Conservation (phyloP, 1,284 basidiomycete genomes). For the Cryptococcus depauperatus region DNA sequence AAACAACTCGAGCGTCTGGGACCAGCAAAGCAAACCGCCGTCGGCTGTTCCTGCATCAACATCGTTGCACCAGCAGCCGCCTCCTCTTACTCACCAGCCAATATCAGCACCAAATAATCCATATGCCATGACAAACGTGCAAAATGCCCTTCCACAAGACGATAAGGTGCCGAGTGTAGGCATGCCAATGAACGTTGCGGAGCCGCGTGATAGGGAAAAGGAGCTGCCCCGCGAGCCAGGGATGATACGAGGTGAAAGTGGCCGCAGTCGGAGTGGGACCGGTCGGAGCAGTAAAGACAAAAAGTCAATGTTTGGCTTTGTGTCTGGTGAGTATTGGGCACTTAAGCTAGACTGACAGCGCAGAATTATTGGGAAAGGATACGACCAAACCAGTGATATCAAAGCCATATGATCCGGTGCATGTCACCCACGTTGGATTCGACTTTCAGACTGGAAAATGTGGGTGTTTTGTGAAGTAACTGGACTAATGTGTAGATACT, state of each 20-base stretch:
- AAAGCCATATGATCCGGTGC: constrained; percentile 96
- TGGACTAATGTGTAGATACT: constrained; percentile 50
- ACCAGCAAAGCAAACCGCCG: too few species aligned
- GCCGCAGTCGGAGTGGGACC: constrained; percentile 42
- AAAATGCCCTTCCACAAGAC: constrained; percentile 7
- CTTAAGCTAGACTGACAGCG: neutral
- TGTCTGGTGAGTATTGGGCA: constrained; percentile 36
- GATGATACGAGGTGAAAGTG: constrained; percentile 25
- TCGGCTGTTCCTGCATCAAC: constrained; percentile 7
- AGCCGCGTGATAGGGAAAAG: constrained; percentile 26
- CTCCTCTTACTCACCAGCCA: constrained; percentile 10
- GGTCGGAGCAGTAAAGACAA: constrained; percentile 45
- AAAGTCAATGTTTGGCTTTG: constrained; percentile 45
- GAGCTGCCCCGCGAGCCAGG: constrained; percentile 34
- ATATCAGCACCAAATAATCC: constrained; percentile 4
- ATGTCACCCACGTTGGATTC: constrained; percentile 98
- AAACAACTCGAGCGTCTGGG: constrained; percentile 21
- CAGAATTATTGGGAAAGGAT: constrained; percentile 66
- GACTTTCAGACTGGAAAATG: constrained; percentile 96
- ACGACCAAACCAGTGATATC: constrained; percentile 74
- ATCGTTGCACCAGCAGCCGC: neutral
- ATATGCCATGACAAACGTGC: constrained; percentile 30
- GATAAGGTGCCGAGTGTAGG: constrained; percentile 19
- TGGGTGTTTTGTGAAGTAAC: constrained; percentile 8
- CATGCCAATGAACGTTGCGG: constrained; percentile 23